Conservation (phyloP, 2,329 filamentous ascomycete species). For the Penicillium sp. region DNA sequence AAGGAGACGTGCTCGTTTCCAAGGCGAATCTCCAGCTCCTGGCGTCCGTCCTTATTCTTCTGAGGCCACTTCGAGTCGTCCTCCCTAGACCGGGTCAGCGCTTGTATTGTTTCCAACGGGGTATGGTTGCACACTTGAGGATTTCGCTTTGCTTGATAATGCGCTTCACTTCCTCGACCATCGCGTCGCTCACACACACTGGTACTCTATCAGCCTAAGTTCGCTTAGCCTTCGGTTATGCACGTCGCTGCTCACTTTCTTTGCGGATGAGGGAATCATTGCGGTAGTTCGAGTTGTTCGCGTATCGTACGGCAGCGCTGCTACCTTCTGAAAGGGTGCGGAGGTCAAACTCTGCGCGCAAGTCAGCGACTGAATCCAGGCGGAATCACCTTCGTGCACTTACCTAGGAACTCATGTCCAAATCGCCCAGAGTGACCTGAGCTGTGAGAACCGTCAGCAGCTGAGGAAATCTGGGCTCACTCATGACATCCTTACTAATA, state of each 20-base stretch:
- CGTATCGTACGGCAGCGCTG: slow-evolving; percentile 91
- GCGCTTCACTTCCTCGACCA: slow-evolving; percentile 91
- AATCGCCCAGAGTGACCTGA: slow-evolving; percentile 96
- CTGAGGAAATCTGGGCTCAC: slow-evolving; percentile 37
- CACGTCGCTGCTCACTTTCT: slow-evolving; percentile 70
- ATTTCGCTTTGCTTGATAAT: slow-evolving; percentile 98
- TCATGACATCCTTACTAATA: slow-evolving; percentile 72
- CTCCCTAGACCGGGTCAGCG: slow-evolving; percentile 59
- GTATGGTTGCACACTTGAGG: slow-evolving; percentile 66
- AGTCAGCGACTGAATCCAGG: slow-evolving; percentile 23
- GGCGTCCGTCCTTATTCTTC: slow-evolving; percentile 97
- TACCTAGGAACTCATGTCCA: slow-evolving; percentile 96
- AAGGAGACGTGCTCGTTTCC: slow-evolving; percentile 97
- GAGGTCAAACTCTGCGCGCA: slow-evolving; percentile 81
- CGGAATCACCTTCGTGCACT: slow-evolving; percentile 21
- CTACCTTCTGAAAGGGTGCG: slow-evolving; percentile 86
- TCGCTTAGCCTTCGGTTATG: not conserved
- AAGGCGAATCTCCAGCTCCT: slow-evolving; percentile 90
- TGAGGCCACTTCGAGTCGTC: slow-evolving; percentile 98
- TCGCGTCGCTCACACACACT: slow-evolving; percentile 94
- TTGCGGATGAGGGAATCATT: slow-evolving; percentile 98
- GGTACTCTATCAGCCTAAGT: slow-evolving; percentile 5
- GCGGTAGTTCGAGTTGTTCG: slow-evolving; percentile 98
- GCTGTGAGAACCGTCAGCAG: slow-evolving; percentile 54
- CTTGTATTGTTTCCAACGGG: slow-evolving; percentile 13